Base-by-base conservation (phyloP, 2,329 filamentous ascomycete species). In the Colletotrichum neosansevieriae region DNA sequence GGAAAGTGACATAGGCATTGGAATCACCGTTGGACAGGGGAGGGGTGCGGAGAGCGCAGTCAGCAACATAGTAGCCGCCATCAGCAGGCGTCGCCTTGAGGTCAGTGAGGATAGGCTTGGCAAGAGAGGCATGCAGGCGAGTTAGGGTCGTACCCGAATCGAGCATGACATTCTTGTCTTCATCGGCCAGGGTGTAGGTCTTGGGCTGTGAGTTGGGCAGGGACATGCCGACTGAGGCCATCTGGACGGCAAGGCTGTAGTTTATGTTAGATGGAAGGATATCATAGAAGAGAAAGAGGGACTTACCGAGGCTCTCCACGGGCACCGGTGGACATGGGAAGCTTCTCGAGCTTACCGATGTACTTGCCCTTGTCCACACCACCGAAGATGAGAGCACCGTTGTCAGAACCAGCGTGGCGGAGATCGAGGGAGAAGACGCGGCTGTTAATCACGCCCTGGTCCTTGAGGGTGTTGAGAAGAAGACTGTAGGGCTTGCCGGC, bases 101-200 rank as follows among this genome's bases (percentile, higher is more conserved):
- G n/a, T 77, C 76, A 3, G 77, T 70, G 1, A 83, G 79, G 3
- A 88, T 78, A 2, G 79, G 79, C 5, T 72, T 66, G n/a, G 83
- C 83, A 7, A 85, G 75, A 2, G 75, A 47, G 10, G 77, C 71
- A 17, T 84, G 85, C 42, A 88, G 79, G 19, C 82, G 79, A 3
- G 78, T 81, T 12, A 87, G 74, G 0, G 85, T 86, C 1, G 84
- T 83, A 58, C 86, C 86, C 2, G 83, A 85, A 76, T 88, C 86
- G 58, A 88, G 78, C 74, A 85, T 79, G 21, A 84, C 81, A 54
- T 79, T 80, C 10, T 78, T 72, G 24, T 84, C 81, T 6, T 74
- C 66, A 1, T 63, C 69, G 2, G 62, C 47, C 1, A 81, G 72
- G 15, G 68, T 58, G 70, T 76, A 77, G 9, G 44, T 49, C 54